These are phyloP conservation scores for Cinnamomum micranthum DNA, from an alignment of 164 flowering plant genomes.

Conservation along the genomic window DNA sequence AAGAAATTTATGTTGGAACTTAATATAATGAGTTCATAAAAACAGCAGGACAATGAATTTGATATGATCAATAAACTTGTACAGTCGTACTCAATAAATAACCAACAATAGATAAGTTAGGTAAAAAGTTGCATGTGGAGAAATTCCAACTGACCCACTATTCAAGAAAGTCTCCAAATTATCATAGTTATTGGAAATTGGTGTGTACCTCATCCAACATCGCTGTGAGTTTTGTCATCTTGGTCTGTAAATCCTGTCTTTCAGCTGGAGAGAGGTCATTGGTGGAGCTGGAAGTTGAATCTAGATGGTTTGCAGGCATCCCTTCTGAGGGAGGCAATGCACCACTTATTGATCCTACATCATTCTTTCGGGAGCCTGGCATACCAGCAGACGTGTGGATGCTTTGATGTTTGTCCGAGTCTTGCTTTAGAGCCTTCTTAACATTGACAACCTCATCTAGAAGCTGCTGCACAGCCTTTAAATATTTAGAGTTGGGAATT, in stretches of 20 bases:
- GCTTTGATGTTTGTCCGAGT: constrained; percentile 29
- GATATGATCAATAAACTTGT: too few relatives aligned
- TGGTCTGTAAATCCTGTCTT: constrained; percentile 65
- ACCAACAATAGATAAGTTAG: neutral
- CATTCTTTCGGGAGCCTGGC: constrained; percentile 34
- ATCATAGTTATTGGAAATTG: neutral
- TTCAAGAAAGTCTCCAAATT: neutral
- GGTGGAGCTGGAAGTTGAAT: constrained; percentile 28
- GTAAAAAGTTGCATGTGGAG: neutral
- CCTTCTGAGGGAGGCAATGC: constrained; percentile 22
- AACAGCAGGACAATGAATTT: neutral
- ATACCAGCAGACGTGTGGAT: constrained; percentile 8
- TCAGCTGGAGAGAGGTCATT: constrained; percentile 57
- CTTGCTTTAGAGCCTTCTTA: constrained; percentile 46
- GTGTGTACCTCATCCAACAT: constrained; percentile 81
- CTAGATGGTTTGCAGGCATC: constrained; percentile 31
- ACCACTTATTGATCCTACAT: constrained; percentile 21
- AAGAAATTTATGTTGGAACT: neutral
- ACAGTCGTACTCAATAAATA: neutral
- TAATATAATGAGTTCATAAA: neutral
- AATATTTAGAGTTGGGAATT: constrained; percentile 53
- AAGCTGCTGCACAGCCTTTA: constrained; percentile 66
- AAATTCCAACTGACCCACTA: neutral
- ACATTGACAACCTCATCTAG: constrained; percentile 86
- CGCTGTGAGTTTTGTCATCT: constrained; percentile 61